Evolutionary conservation across 768 basidiomycete species (phyloP).

Genomic region (Guyanaporus albipodus): DNA sequence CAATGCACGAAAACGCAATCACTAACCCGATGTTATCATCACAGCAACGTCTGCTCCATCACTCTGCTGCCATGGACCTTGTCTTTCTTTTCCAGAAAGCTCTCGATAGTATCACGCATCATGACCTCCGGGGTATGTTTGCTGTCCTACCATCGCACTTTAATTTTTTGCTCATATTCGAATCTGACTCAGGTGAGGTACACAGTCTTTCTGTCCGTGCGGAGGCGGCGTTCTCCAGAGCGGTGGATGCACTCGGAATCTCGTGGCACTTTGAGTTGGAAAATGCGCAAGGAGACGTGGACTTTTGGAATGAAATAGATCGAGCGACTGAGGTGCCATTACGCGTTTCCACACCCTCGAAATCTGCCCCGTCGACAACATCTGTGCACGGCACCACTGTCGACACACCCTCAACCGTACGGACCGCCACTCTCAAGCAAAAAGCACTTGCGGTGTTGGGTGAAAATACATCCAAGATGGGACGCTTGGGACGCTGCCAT

Average conservation of each 20-base stretch:
- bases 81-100: slow-evolving; percentile 2
- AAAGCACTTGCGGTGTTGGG: slow-evolving; percentile 2
- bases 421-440: not conserved
- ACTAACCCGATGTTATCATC: slow-evolving; percentile 8
- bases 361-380: not conserved
- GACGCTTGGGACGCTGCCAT: slow-evolving; percentile 11
- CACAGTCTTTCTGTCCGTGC: not conserved
- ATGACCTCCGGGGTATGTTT: slow-evolving; percentile 16
- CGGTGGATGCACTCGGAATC: slow-evolving; percentile 3
- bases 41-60: slow-evolving; percentile 3
- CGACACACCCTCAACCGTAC: not conserved
- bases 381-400: not conserved
- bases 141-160: not conserved
- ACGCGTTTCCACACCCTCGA: not conserved
- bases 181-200: slow-evolving; percentile 8
- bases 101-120: not conserved
- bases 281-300: not conserved
- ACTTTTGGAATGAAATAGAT: not conserved
- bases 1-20: slow-evolving; percentile 24
- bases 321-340: not conserved
- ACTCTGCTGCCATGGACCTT: slow-evolving; percentile 8
- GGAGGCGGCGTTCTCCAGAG: not conserved
- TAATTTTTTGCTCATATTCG: slow-evolving; percentile 1
- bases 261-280: not conserved
- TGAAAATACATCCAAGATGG: not conserved